Percentiles rank a stretch among this genome's conserved stretches.
phyloP scores from a whole-genome alignment of 2,329 filamentous ascomycete species.

The Paecilomyces fulvus region DNA sequence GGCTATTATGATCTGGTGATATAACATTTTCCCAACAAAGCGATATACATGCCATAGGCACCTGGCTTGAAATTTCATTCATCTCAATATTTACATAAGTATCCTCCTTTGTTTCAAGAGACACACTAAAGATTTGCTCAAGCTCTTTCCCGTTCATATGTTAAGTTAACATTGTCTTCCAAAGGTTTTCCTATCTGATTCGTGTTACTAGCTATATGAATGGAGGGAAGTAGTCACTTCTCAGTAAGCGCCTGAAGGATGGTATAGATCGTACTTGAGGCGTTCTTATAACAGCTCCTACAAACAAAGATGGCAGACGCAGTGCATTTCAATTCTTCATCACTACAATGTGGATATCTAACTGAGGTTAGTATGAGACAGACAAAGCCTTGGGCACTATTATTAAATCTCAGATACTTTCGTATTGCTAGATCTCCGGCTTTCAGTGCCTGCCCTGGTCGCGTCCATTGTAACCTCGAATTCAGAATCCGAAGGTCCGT shows the following conservation, averaged over 20 bases:
- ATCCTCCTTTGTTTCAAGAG: no score
- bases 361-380: neutral
- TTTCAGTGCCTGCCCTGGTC: neutral
- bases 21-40: neutral
- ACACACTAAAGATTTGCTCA: no score
- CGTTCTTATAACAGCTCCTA: neutral
- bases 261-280: neutral
- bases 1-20: neutral
- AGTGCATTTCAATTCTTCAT: neutral
- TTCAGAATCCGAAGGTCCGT: neutral
- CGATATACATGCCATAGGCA: neutral
- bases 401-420: neutral
- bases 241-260: neutral
- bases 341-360: neutral
- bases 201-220: no score
- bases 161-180: no score
- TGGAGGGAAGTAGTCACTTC: no score
- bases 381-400: no score
- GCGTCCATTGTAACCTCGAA: neutral
- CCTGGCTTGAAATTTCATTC: no score
- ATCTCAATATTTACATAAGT: no score
- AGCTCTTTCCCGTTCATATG: no score
- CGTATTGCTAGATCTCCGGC: neutral
- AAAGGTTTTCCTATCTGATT: no score
- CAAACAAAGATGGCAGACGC: neutral